A percentile compares a stretch with the other conserved stretches of the same genome.
Conservation (phyloP, 1,284 basidiomycete genomes). For the Trametes pubescens region DNA sequence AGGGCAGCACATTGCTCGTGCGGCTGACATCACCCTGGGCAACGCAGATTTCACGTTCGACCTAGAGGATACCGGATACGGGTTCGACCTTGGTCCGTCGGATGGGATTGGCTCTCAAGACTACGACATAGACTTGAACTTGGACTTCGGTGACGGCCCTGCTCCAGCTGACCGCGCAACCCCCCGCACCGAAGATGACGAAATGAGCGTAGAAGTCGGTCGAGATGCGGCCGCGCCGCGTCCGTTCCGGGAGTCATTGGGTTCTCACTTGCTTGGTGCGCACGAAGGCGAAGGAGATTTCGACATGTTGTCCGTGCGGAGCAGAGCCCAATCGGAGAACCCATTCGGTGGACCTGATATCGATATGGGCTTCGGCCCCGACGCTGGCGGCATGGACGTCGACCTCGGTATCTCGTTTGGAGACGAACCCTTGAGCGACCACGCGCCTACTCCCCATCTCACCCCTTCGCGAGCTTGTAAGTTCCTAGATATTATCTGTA, state of each 20-base stretch:
- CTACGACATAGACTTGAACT: conserved; percentile 76
- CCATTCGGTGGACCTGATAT: conserved; percentile 64
- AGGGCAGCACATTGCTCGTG: conserved; percentile 81
- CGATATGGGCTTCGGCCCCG: conserved; percentile 65
- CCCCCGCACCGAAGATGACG: conserved; percentile 51
- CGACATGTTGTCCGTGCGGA: conserved; percentile 68
- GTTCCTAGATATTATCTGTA: conserved; percentile 35
- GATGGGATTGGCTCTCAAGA: conserved; percentile 90
- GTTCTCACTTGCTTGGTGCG: conserved; percentile 63
- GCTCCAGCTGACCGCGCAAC: conserved; percentile 42
- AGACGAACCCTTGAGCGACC: conserved; percentile 49
- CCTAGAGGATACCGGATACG: conserved; percentile 63
- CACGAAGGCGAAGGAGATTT: conserved; percentile 55
- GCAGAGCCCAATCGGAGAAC: conserved; percentile 69
- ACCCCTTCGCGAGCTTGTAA: conserved; percentile 76
- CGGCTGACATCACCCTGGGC: conserved; percentile 85
- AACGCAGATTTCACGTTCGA: conserved; percentile 69
- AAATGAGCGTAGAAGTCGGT: conserved; percentile 73
- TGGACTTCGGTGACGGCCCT: conserved; percentile 72
- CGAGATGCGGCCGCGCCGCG: conserved; percentile 69
- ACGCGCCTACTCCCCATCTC: conserved; percentile 53
- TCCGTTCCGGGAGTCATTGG: conserved; percentile 62
- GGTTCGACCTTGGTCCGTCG: conserved; percentile 76
- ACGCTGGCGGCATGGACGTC: conserved; percentile 60
- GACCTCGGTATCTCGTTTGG: conserved; percentile 81